Evolutionary conservation across 768 basidiomycete species (phyloP), one percentile per base, ranked within the genome.

Genomic region (Boletus subcaerulescens): DNA sequence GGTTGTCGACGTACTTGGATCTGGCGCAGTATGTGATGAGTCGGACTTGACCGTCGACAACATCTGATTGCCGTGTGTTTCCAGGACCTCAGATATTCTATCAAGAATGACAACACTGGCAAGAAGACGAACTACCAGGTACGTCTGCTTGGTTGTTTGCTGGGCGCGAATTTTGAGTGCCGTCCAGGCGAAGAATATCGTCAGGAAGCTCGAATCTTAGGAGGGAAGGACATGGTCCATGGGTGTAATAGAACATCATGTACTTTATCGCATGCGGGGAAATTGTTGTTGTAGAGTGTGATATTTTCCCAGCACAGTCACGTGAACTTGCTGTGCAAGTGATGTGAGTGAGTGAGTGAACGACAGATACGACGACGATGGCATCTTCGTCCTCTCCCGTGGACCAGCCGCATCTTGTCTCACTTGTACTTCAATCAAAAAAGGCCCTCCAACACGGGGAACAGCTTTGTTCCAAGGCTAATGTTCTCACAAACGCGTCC

Each of bases 401-500:
- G 5, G 78, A 80, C 48, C 81, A 82, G 51, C 79, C 86, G 4
- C 82, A 87, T 56, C 81, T 92, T 20, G 80, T 89, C 33, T 83
- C 87, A 22, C 82, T 93, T 11, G 87, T 90, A 12, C 74, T 87
- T 1, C 86, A 89, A 62, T 91, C 91, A 3, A 88, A 91, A 77
- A 89, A 88, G 62, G 91, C 89, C 0, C 79, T 93, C 3, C 84
- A 89, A 58, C 82, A 86, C 38, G 91, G 89, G 1, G 80, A 91
- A 72, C 80, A 85, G 47, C 77, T 93, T 6, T 93, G 91, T 63
- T 81, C 80, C 2, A 77, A 75, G 35, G 88, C 91, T 2, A 83
- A 87, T 62, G 62, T 69, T 1, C 71, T 85, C 20, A 82, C 87
- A n/a, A 81, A 81, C 58, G 73, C 77, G 41, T 89, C 91, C 3